Evolutionary conservation across 305 asterid genomes (phyloP).

Genomic region (Fraxinus greggii): DNA sequence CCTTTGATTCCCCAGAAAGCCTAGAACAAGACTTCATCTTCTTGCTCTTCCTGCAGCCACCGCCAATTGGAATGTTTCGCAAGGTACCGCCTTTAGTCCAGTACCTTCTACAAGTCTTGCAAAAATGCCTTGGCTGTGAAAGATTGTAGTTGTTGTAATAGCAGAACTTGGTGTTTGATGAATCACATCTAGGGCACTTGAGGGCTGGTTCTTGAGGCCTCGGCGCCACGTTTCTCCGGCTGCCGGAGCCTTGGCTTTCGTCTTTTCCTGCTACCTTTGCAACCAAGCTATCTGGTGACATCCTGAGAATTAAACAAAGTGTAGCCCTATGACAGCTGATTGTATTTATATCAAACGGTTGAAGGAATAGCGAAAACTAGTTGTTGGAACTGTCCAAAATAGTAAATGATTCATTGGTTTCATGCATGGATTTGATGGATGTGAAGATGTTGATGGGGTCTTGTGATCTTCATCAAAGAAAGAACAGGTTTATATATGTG

Average conservation of each 20-base stretch:
- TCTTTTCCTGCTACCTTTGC: neutral
- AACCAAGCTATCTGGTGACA: neutral
- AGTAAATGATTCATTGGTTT: conserved; percentile 46
- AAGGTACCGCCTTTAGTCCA: conserved; percentile 90
- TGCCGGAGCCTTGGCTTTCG: conserved; percentile 7
- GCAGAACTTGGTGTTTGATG: conserved; percentile 81
- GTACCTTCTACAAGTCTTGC: conserved; percentile 85
- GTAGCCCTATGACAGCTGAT: neutral
- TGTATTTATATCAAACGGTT: conserved; percentile 9
- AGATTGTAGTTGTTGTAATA: conserved; percentile 87
- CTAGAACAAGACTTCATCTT: conserved; percentile 45
- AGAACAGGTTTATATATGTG: neutral
- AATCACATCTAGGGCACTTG: conserved; percentile 86
- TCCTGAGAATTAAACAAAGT: neutral
- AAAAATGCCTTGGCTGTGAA: conserved; percentile 82
- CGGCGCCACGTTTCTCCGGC: conserved; percentile 36
- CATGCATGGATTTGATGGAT: conserved; percentile 61
- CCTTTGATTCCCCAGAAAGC: conserved; percentile 46
- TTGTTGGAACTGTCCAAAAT: conserved; percentile 41
- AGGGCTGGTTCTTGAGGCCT: conserved; percentile 46
- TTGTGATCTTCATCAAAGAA: conserved; percentile 71
- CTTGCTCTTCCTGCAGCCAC: conserved; percentile 81
- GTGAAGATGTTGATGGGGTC: conserved; percentile 47
- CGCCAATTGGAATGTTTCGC: conserved; percentile 82
- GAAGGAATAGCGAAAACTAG: conserved; percentile 24